Base-by-base conservation (phyloP, 306 rosid genomes). In the Inga laurina region DNA sequence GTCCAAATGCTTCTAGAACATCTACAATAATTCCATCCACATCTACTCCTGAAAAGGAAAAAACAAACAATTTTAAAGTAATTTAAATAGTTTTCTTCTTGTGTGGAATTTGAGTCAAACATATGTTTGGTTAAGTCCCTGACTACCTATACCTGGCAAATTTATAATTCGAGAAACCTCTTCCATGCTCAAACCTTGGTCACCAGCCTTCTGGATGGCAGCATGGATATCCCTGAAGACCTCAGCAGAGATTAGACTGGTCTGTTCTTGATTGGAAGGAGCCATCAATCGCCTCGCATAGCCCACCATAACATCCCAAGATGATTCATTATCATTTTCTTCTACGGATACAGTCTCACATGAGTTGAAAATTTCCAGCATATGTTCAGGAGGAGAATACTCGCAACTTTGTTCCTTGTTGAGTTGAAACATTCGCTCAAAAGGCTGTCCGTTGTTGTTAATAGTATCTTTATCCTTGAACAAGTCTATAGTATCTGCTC, bases 171-270 rank as follows among this genome's bases (percentile, higher is more conserved):
- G 89, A 79, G 94, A 86, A 86, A 96, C 85, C 86, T 94, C 98
- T 81, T 82, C 87, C 43, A 92, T 87, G 89, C 93, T 84, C 90
- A 96, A 90, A 77, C 99, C 99, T 85, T 92, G 98, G 85, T 96
- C 99, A 75, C 99, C 97, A 54, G 92, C 94, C 86, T 85, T 91
- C 84, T 87, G 92, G 79, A 94, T 91, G 79, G 99, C 91, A 87
- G 87, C 81, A 89, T 83, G 91, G 85, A 91, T 88, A 57, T 86
- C 84, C 86, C 73, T 79, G 85, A 96, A 91, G 76, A 90, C 88
- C 84, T 90, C 94, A 32, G 94, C 89, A 71, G 78, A 45, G 80
- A 93, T 86, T 79, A 76, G 72, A 82, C 81, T 41, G 52, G 46
- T 77, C 66, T 88, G 85, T 83, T 89, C 91, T 81, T 59, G 86